Evolutionary conservation across 345 rosid species (phyloP), one percentile per base, ranked within the genome.

Genomic region (Aegle marmelos): DNA sequence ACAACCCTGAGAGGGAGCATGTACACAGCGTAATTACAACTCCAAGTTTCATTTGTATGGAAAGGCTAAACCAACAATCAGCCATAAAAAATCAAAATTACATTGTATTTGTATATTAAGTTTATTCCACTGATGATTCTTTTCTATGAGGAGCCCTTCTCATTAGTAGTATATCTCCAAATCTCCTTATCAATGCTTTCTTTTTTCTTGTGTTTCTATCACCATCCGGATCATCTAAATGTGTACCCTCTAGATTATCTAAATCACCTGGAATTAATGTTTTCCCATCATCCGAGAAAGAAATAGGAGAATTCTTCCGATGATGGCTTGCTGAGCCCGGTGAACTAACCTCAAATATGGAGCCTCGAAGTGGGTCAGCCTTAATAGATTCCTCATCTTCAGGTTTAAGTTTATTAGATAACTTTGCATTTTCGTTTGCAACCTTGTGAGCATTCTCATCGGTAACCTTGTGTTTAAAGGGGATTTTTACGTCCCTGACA

Each of bases 101-200:
- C 48, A 30, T 0, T 45, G 36, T 30, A 2, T 53, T 30, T 54
- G 54, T 14, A 37, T 59, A 25, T 19, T 61, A 68, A 11, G 16
- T 39, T 59, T 9, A 74, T 21, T 75, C 85, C 19, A 24, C 1
- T 39, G 85, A 70, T 69, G 65, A 57, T 53, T 85, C 89, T 73
- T 85, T 87, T 75, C 81, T 84, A 59, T 87, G 85, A 37, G 78
- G 72, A 76, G 87, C 88, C 68, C 85, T 86, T 78, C 91, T 87
- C 63, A 80, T 82, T 7, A 92, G 75, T 4, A 93, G 76, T 6
- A 93, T 87, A 58, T 91, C 97, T 9, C 97, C 89, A 75, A 96
- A 91, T 78, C 95, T 92, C 61, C 91, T 78, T 0, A 93, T 79
- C 81, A 94, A 76, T 6, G 97, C 93, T 58, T 82, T 91, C 90